Evolutionary conservation across 1,139 yeast species (phyloP).

Genomic region (Geotrichum europaeum): DNA sequence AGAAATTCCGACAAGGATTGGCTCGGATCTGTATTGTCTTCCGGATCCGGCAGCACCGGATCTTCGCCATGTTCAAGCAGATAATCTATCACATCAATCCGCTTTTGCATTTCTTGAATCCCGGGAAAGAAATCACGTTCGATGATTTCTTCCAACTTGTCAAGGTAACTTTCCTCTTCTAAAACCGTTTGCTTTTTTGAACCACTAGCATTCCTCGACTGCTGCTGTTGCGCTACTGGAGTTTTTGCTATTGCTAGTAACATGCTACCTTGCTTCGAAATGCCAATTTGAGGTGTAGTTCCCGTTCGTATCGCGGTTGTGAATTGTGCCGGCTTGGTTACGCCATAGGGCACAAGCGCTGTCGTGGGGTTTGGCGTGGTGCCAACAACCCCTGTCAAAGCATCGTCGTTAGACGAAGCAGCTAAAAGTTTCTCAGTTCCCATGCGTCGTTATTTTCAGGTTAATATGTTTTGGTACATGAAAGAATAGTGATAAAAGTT

Average conservation of each 20-base stretch:
- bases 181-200: slow-evolving; percentile 17
- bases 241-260: slow-evolving; percentile 6
- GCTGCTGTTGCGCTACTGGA: neutral
- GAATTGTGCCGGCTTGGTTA: neutral
- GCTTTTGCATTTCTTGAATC: slow-evolving; percentile 8
- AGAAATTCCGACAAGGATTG: slow-evolving; percentile 26
- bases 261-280: slow-evolving; percentile 10
- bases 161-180: slow-evolving; percentile 31
- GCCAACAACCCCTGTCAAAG: neutral
- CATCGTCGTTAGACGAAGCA: neutral
- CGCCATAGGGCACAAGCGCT: neutral
- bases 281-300: slow-evolving; percentile 11
- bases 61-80: slow-evolving; percentile 7
- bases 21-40: slow-evolving; percentile 15
- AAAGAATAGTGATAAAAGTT: neutral
- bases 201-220: neutral
- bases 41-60: slow-evolving; percentile 1
- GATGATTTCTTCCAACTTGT: slow-evolving; percentile 27
- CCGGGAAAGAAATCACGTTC: slow-evolving; percentile 32
- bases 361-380: neutral
- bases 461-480: neutral
- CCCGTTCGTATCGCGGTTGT: slow-evolving; percentile 5
- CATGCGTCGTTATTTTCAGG: neutral
- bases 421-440: neutral
- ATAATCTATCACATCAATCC: slow-evolving; percentile 16